A percentile compares a stretch with the other conserved stretches of the same genome.
phyloP scores from a whole-genome alignment of 345 rosid species.

The Brassica napus region DNA sequence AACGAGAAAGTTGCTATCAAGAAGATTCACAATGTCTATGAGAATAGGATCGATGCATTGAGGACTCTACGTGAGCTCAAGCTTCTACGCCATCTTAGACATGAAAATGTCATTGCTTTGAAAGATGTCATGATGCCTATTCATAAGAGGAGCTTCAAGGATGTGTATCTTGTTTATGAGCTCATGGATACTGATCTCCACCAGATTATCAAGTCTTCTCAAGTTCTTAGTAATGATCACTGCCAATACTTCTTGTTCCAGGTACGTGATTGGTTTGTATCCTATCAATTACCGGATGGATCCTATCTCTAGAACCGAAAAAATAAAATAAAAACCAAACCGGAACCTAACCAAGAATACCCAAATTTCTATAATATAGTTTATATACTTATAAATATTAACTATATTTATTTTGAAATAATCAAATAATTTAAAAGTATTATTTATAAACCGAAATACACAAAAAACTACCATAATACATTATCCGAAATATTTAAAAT shows the following conservation, averaged over 20 bases:
- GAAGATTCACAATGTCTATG: not conserved
- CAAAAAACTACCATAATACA: too few species aligned
- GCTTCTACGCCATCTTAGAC: not conserved
- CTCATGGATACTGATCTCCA: not conserved
- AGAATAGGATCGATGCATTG: not conserved
- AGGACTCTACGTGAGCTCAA: not conserved
- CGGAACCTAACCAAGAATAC: too few species aligned
- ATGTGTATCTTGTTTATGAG: not conserved
- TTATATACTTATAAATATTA: too few species aligned
- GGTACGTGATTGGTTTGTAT: not conserved
- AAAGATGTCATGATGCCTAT: not conserved
- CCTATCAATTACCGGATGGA: too few species aligned
- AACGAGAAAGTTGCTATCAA: not conserved
- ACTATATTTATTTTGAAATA: too few species aligned
- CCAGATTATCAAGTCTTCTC: not conserved
- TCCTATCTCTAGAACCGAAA: too few species aligned
- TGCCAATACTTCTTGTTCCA: not conserved
- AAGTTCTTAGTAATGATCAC: not conserved
- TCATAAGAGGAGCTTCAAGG: not conserved
- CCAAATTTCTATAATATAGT: too few species aligned
- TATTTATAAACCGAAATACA: too few species aligned
- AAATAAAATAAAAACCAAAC: too few species aligned
- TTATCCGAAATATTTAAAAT: too few species aligned
- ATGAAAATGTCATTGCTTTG: not conserved
- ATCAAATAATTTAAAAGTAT: too few species aligned